phyloP scores from a whole-genome alignment of 1,284 basidiomycete genomes.

The Megacollybia platyphylla region DNA sequence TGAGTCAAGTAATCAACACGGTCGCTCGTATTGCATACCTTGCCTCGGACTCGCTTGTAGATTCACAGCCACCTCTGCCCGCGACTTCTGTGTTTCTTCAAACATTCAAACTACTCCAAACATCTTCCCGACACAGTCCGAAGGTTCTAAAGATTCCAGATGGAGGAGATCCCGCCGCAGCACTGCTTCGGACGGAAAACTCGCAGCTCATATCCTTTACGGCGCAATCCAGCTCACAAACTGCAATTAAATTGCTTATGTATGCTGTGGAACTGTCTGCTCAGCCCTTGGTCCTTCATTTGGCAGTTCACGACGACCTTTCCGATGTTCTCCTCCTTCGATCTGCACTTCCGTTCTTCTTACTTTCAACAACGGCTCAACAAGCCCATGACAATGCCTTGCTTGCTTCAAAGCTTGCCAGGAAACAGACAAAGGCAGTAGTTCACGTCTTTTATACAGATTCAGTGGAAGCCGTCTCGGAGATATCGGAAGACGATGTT shows the following conservation, averaged over 20 bases:
- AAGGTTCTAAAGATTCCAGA: constrained; percentile 22
- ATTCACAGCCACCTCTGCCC: constrained; percentile 31
- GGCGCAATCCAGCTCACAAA: constrained; percentile 16
- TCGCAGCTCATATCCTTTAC: constrained; percentile 27
- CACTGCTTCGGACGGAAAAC: constrained; percentile 21
- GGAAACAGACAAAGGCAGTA: constrained; percentile 47
- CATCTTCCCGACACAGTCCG: constrained; percentile 9
- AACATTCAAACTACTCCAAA: constrained; percentile 6
- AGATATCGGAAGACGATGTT: constrained; percentile 45
- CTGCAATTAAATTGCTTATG: constrained; percentile 25
- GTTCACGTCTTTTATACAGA: constrained; percentile 67
- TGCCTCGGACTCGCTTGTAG: constrained; percentile 52
- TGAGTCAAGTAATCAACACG: constrained; percentile 10
- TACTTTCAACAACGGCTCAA: constrained; percentile 52
- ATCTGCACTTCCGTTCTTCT: constrained; percentile 42
- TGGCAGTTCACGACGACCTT: constrained; percentile 37
- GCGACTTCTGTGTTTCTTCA: constrained; percentile 19
- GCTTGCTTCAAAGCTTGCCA: constrained; percentile 58
- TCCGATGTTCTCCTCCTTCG: constrained; percentile 46
- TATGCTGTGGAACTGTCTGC: constrained; percentile 27
- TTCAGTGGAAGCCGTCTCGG: constrained; percentile 20
- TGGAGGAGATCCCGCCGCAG: constrained; percentile 32
- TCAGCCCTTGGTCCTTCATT: constrained; percentile 34
- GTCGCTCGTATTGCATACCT: constrained; percentile 62
- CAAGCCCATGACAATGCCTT: constrained; percentile 66